Conservation (phyloP, 2,329 filamentous ascomycete genomes). For the Neophaeococcomyces aloes region DNA sequence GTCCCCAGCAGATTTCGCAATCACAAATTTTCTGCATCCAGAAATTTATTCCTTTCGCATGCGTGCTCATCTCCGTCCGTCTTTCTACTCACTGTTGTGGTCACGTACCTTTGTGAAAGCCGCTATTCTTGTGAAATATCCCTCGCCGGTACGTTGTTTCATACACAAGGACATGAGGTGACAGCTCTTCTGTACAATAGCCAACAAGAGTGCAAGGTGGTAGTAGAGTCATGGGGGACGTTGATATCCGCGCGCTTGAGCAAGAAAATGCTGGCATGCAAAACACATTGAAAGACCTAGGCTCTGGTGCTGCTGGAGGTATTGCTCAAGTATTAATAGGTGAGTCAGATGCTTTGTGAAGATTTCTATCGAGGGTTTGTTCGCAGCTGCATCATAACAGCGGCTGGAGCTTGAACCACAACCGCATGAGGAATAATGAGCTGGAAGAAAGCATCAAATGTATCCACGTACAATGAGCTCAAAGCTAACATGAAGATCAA, state of each 20-base stretch:
- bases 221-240: constrained; percentile 2
- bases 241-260: constrained; percentile 7
- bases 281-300: constrained; percentile 76
- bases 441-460: constrained; percentile 5
- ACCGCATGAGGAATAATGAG: not conserved
- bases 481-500: not conserved
- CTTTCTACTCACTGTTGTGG: too few species aligned
- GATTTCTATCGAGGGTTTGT: not conserved
- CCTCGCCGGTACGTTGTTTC: not conserved
- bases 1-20: constrained; percentile 5
- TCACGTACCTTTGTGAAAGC: too few species aligned
- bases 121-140: too few species aligned
- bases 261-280: constrained; percentile 31
- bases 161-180: not conserved
- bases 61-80: not conserved
- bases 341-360: constrained; percentile 41
- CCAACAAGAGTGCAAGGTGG: not conserved
- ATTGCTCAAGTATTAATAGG: constrained; percentile 89
- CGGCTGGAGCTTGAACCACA: not conserved
- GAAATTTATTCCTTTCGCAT: constrained; percentile 1
- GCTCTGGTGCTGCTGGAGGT: constrained; percentile 81
- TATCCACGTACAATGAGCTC: constrained; percentile 5
- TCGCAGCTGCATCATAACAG: not conserved
- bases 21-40: not conserved
- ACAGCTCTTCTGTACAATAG: not conserved